Base-by-base conservation (phyloP, 257 asterid genomes). In the Ilex aquifolium region DNA sequence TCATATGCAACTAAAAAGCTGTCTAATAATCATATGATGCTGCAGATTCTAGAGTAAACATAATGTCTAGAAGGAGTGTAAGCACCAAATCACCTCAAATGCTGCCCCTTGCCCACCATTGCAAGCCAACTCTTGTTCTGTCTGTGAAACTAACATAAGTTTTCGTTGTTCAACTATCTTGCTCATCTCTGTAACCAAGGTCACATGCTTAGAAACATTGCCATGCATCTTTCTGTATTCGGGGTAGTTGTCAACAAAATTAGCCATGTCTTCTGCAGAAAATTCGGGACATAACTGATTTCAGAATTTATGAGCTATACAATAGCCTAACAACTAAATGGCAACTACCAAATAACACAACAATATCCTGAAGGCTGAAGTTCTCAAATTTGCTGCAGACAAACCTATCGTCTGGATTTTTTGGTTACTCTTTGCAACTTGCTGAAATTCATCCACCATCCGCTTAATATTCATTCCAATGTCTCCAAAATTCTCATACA, bases 21-120 rank as follows among this genome's bases (percentile, higher is more conserved):
- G 42, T 36, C 42, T 7, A 4, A 36, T 5, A 36, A 49, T 49
- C 9, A 49, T 12, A 49, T 12, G 10, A 11, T 11, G 14, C 10
- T 15, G 17, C 10, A 49, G 54, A 49, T 49, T 49, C 13, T 4
- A 4, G 11, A 49, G 54, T 49, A 49, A n/a, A 49, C 10, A 49
- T 7, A 2, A 49, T 49, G 54, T 11, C 54, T 53, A n/a, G 4
- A 15, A 21, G 30, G 13, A 50, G 16, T 12, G 42, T n/a, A 65
- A 65, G 67, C 56, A 64, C 55, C 53, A 40, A 27, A 61, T 32
- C 85, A 89, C 99, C 99, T 92, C 99, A 74, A 89, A 89, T 32
- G 97, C 97, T 48, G 97, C 97, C 67, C 94, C 99, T 84, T 92
- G 97, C 60, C 96, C 99, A 53, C 97, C 99, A 78, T 85, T 93